A percentile compares a stretch with the other conserved stretches of the same genome.
Conservation (phyloP, 106 monocot species). For the Triglochin maritima region DNA sequence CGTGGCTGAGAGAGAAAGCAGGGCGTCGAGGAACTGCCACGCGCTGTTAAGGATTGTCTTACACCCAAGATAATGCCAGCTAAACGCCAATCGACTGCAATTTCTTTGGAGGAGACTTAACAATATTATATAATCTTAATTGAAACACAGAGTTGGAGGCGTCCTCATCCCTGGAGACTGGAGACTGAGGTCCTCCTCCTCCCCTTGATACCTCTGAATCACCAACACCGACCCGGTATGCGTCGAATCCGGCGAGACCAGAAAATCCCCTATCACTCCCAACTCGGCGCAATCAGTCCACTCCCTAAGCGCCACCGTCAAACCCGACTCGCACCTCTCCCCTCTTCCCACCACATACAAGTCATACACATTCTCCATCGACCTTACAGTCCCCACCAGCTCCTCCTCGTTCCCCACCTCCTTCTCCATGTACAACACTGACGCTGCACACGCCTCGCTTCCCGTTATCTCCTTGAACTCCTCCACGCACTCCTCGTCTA, state of each 20-base stretch:
- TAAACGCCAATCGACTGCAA: no score
- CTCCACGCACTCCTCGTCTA: slow-evolving; percentile 39
- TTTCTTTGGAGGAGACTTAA: no score
- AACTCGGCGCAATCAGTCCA: slow-evolving; percentile 55
- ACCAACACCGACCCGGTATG: slow-evolving; percentile 39
- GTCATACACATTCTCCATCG: slow-evolving; percentile 25
- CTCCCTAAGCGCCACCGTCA: slow-evolving; percentile 33
- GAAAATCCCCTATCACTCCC: slow-evolving; percentile 51
- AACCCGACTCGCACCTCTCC: slow-evolving; percentile 1
- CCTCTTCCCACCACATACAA: slow-evolving; percentile 42
- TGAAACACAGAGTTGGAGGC: no score
- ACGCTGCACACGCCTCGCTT: slow-evolving; percentile 3
- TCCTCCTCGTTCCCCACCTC: slow-evolving; percentile 36
- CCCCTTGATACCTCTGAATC: slow-evolving; percentile 20
- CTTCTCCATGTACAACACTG: slow-evolving; percentile 39
- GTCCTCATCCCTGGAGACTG: no score
- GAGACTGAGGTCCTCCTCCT: no score
- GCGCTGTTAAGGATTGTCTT: no score
- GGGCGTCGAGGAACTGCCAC: no score
- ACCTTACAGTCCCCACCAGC: slow-evolving; percentile 35
- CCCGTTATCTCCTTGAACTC: slow-evolving; percentile 36
- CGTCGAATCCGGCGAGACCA: slow-evolving; percentile 39
- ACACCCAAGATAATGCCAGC: no score
- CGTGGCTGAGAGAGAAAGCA: no score
- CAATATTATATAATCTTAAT: no score